A percentile compares a stretch with the other conserved stretches of the same genome.
Evolutionary conservation across 176 grass and related monocot genomes (phyloP).

Genomic region (Oryza glumipatula): DNA sequence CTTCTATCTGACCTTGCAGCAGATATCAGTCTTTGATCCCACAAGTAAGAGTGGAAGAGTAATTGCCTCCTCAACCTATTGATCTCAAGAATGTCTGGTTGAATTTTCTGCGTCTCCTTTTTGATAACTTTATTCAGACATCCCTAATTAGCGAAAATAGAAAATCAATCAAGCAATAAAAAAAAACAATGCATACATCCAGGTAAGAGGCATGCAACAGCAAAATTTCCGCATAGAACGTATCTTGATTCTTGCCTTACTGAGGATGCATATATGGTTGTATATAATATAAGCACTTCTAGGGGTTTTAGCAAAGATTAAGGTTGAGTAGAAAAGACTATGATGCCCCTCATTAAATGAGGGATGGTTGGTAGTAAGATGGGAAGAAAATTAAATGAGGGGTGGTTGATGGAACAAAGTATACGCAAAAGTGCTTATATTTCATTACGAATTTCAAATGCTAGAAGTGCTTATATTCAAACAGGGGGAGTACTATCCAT

Average conservation of each 20-base stretch:
- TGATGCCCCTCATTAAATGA: too few relatives aligned
- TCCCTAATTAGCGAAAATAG: constrained; percentile 57
- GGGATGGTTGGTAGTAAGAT: too few relatives aligned
- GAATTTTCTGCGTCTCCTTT: constrained; percentile 65
- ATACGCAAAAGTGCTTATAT: too few relatives aligned
- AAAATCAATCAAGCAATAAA: constrained; percentile 27
- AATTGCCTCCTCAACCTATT: constrained; percentile 89
- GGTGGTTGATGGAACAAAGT: too few relatives aligned
- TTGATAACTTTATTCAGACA: constrained; percentile 74
- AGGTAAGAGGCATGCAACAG: neutral
- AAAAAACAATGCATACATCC: constrained; percentile 13
- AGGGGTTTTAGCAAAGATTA: too few relatives aligned
- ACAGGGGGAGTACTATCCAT: neutral
- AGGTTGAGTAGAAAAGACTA: too few relatives aligned
- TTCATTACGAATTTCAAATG: too few relatives aligned
- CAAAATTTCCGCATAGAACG: neutral
- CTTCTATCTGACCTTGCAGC: constrained; percentile 54
- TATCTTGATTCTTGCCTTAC: neutral
- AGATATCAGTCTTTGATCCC: constrained; percentile 78
- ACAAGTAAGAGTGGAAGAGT: constrained; percentile 83
- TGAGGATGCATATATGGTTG: neutral
- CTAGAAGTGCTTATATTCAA: too few relatives aligned
- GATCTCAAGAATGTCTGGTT: constrained; percentile 93
- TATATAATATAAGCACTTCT: neutral
- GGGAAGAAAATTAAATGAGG: too few relatives aligned